A percentile compares a stretch with the other conserved stretches of the same genome.
Conservation (phyloP, 2,329 filamentous ascomycete genomes). For the Paecilomyces dactylethromorphus region DNA sequence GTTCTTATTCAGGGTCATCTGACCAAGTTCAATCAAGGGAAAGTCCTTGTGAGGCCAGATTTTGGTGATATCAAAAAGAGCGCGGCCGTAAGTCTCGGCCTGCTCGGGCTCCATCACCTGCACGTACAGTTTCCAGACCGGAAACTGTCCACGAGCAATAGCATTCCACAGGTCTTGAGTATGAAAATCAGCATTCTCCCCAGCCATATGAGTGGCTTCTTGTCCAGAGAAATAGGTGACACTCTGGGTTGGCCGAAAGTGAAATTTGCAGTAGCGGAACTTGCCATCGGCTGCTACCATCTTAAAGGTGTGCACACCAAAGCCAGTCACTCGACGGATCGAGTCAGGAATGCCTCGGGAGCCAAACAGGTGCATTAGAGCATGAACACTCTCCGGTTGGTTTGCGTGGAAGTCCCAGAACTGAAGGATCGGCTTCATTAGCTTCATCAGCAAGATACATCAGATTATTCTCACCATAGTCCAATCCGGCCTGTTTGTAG, state of each 20-base stretch:
- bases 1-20: constrained; percentile 10
- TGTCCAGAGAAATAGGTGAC: background rate
- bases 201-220: constrained; percentile 3
- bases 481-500: background rate
- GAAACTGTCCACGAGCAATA: constrained; percentile 4
- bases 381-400: constrained; percentile 54
- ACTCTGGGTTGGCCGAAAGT: constrained; percentile 49
- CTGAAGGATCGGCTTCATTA: constrained; percentile 17
- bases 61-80: constrained; percentile 7
- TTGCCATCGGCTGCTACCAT: constrained; percentile 33
- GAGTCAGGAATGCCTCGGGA: constrained; percentile 46
- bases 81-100: constrained; percentile 3
- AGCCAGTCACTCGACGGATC: constrained; percentile 47
- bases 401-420: constrained; percentile 57
- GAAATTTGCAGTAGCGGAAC: constrained; percentile 56
- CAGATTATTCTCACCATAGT: constrained; percentile 13
- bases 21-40: constrained; percentile 8
- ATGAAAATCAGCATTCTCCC: constrained; percentile 6
- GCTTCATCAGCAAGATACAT: background rate
- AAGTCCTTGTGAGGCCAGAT: constrained; percentile 3
- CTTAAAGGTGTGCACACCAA: constrained; percentile 30
- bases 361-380: constrained; percentile 56
- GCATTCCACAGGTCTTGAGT: constrained; percentile 5
- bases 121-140: constrained; percentile 9
- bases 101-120: constrained; percentile 10